Evolutionary conservation across 2,329 filamentous ascomycete species (phyloP), one percentile per base, ranked within the genome.

Genomic region (Phyllosticta capitalensis): DNA sequence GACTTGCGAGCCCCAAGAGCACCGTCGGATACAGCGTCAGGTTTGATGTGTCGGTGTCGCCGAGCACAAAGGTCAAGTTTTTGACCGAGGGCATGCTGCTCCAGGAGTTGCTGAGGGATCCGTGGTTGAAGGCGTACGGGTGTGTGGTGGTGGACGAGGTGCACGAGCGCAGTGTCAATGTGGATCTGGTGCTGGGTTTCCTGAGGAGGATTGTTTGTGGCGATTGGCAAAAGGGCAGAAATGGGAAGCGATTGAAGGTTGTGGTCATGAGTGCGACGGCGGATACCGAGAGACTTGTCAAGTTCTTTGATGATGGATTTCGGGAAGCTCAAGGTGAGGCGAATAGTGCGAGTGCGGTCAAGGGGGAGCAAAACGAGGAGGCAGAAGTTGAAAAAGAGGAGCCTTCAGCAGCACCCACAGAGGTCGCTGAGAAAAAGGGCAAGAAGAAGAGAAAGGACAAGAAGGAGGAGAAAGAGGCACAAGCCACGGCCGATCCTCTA

Each of bases 181-280:
- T 96, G 7, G 94, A 99, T 75, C 75, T 99, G 24, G 80, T 96
- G 9, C 79, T 95, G 24, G 94, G 94, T 0, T 97, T 99, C 64
- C 71, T 99, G 63, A 89, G 89, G 68, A 87, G 88, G 62, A 82
- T 97, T 53, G 76, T 94, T 1, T 77, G 79, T 0, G 78, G 81
- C 2, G 79, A 85, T 59, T 60, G 58, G 58, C 81, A 83, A 45
- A 78, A 82, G 52, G 85, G 85, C 6, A 83, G 88, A 4, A 85
- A 86, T 7, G 88, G 88, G 5, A 76, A 87, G 28, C 66, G 70
- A 21, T 76, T 99, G 59, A 97, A 96, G 71, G 85, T 97, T 3
- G 83, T 96, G 33, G 83, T 97, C 69, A 99, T 99, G 94, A 96
- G 92, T 79, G 94, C 94, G 55, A 99, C 94, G 6, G 90, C 91